Percentiles rank a stretch among this genome's conserved stretches.
Evolutionary conservation across 192 early-diverging fungal genomes (phyloP).

Genomic region (Umbelopsis isabellina): DNA sequence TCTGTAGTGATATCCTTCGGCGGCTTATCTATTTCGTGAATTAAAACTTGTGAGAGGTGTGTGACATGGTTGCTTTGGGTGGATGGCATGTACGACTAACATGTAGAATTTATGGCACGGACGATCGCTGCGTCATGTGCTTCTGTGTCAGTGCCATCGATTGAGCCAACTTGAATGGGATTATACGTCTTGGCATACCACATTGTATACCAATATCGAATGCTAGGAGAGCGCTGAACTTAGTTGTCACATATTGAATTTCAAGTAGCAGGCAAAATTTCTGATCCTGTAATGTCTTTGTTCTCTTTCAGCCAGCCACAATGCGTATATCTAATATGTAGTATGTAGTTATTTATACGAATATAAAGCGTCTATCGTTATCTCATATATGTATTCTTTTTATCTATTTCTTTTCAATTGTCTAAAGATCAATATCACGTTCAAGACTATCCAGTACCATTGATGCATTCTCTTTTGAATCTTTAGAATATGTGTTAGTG

Average conservation of each 20-base stretch:
- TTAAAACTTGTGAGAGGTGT: background rate
- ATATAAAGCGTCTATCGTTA: background rate
- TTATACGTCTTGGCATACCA: conserved; percentile 46
- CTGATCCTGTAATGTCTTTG: no score
- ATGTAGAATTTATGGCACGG: conserved; percentile 31
- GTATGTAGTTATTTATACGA: background rate
- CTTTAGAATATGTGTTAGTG: background rate
- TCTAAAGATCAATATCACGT: conserved; percentile 17
- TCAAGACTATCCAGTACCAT: conserved; percentile 19
- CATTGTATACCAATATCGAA: background rate
- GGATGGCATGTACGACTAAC: conserved; percentile 20
- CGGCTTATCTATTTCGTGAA: conserved; percentile 27
- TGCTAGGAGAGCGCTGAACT: no score
- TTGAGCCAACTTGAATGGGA: conserved; percentile 42
- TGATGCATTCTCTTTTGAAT: conserved; percentile 2
- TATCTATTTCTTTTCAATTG: background rate
- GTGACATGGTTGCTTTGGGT: background rate
- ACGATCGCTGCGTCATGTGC: conserved; percentile 45
- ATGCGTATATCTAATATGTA: background rate
- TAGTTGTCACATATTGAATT: background rate
- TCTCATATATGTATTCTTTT: background rate
- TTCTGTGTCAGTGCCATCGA: conserved; percentile 42
- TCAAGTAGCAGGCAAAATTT: background rate
- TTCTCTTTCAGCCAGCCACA: no score
- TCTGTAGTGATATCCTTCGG: conserved; percentile 27